These are phyloP conservation scores for Thalassiosira mediterranea DNA, from an alignment of 352 stramenopile species.

Conservation along the genomic window DNA sequence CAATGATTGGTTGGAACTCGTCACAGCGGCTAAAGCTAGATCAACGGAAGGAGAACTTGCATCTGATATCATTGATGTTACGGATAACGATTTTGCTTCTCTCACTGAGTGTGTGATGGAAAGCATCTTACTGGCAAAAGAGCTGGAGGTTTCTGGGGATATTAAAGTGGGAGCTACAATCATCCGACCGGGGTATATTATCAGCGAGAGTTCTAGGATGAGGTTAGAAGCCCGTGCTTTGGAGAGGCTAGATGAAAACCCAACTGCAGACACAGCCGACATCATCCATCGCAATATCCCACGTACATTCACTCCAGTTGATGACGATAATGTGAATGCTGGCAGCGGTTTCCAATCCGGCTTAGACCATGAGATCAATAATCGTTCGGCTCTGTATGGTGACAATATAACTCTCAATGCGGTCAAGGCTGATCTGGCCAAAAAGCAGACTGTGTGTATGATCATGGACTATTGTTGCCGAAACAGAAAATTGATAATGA, in stretches of 20 bases:
- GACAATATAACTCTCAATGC: slow-evolving; percentile 8
- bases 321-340: neutral
- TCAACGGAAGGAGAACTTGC: neutral
- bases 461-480: slow-evolving; percentile 7
- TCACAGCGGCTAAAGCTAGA: neutral
- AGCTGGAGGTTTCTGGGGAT: neutral
- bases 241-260: neutral
- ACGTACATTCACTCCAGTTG: neutral
- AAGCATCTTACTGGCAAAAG: neutral
- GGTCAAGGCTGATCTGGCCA: neutral
- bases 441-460: neutral
- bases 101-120: slow-evolving; percentile 22
- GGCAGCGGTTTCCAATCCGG: neutral
- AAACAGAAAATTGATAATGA: neutral
- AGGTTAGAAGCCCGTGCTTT: neutral
- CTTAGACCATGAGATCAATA: neutral
- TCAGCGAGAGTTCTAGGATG: slow-evolving; percentile 3
- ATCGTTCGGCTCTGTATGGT: slow-evolving; percentile 5
- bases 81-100: neutral
- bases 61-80: slow-evolving; percentile 4
- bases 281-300: neutral
- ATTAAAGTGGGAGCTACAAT: neutral
- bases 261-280: neutral
- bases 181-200: slow-evolving; percentile 13
- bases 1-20: slow-evolving; percentile 8